Base-by-base conservation (phyloP, 2,329 filamentous ascomycete species). In the Aureobasidium sp. region DNA sequence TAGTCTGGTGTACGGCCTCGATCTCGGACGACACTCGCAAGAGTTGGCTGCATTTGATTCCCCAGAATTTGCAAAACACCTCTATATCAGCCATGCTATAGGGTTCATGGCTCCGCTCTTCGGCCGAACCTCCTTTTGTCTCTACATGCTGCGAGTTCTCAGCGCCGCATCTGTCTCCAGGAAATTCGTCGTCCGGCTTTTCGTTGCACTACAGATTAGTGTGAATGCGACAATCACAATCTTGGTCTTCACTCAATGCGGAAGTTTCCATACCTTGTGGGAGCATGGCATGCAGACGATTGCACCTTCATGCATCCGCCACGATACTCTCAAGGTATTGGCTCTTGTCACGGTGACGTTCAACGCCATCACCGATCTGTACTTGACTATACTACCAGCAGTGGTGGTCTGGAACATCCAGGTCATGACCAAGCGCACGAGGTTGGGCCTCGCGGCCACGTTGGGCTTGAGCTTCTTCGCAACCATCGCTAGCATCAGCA, bases 131-230 rank as follows among this genome's bases (percentile, higher is more conserved):
- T 61, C 58, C 1, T 61, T 61, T 20, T 61, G 58, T 27, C 58
- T 61, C 7, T 61, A 61, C 16, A 61, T 61, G 58, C 20, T 61
- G 31, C 58, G 58, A 5, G 38, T 61, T 16, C 58, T 61, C 5
- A 31, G 43, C 27, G 27, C 43, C 4, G 23, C 58, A 0, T 45
- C 43, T 6, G 15, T 9, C 3, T 16, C 27, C 15, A 38, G 27
- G 1, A 36, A 36, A 36, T 13, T 7, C 33, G 7, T 36, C 33
- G 13, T 36, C 7, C 13, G 13, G 7, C 7, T 13, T 13, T 36
- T 61, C 42, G 50, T 61, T n/a, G 42, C 15, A 36, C 58, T 61
- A 7, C 58, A 61, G 38, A 15, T 61, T 10, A 4, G 20, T 9
- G 58, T 50, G 15, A 61, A 61, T n/a, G 10, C 50, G 3, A 9